Percentiles rank a stretch among this genome's conserved stretches.
Conservation (phyloP, 257 asterid species). For the Solanum bulbocastanum region DNA sequence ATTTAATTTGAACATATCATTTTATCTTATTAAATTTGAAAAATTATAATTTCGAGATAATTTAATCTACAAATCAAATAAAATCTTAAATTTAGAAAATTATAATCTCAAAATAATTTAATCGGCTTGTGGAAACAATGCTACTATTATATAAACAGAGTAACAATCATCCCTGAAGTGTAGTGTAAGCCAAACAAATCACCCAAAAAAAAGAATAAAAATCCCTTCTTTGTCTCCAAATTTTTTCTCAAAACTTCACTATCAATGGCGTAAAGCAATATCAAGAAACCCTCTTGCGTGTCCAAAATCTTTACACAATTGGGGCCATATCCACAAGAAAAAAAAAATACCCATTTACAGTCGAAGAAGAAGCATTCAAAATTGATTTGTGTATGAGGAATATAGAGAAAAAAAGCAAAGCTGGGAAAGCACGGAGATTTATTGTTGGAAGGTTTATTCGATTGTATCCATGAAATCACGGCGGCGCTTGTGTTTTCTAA, state of each 20-base stretch:
- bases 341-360: background rate
- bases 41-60: too few species aligned
- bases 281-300: constrained; percentile 35
- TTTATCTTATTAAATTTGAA: background rate
- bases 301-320: constrained; percentile 29
- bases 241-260: constrained; percentile 14
- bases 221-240: background rate
- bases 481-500: constrained; percentile 55
- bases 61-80: too few species aligned
- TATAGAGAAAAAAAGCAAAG: constrained; percentile 32
- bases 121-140: rapidly evolving
- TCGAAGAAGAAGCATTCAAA: background rate
- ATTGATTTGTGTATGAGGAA: constrained; percentile 24
- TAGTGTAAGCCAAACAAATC: constrained; percentile 36
- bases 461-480: constrained; percentile 83
- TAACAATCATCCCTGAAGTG: constrained; percentile 27
- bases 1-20: background rate
- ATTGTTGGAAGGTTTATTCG: constrained; percentile 64
- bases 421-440: constrained; percentile 95
- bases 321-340: constrained; percentile 1
- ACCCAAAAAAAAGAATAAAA: background rate
- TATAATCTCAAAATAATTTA: background rate
- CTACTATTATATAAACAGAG: background rate
- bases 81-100: background rate
- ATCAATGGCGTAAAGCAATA: constrained; percentile 55